A percentile compares a stretch with the other conserved stretches of the same genome.
Evolutionary conservation across 1,139 yeast species (phyloP).

Genomic region (Magnusiomyces suaveolens): DNA sequence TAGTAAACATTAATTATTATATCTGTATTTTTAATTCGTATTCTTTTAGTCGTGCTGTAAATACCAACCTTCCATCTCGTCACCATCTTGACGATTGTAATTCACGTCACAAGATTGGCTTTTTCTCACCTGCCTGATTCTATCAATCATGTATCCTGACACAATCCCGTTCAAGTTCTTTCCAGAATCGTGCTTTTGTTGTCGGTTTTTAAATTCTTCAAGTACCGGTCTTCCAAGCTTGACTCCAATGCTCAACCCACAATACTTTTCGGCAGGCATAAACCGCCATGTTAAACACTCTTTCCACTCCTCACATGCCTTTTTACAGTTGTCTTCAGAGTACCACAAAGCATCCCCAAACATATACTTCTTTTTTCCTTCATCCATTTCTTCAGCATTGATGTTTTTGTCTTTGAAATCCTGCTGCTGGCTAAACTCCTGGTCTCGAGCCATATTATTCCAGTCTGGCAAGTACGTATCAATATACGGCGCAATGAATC

Average conservation of each 20-base stretch:
- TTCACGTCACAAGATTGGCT: conserved; percentile 20
- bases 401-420: not conserved
- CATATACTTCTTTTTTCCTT: conserved; percentile 13
- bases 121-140: conserved; percentile 25
- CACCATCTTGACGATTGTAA: not conserved
- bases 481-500: conserved; percentile 29
- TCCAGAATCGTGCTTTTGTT: not conserved
- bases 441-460: conserved; percentile 24
- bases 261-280: conserved; percentile 16
- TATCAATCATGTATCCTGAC: conserved; percentile 28
- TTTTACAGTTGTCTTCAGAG: conserved; percentile 18
- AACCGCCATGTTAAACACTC: conserved; percentile 25
- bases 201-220: not conserved
- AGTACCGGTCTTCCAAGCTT: conserved; percentile 8
- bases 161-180: conserved; percentile 8
- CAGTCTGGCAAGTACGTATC: conserved; percentile 22
- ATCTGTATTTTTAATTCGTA: too few relatives aligned
- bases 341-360: conserved; percentile 21
- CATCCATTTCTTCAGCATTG: conserved; percentile 7
- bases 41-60: too few relatives aligned
- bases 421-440: not conserved
- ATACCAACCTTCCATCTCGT: not conserved
- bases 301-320: conserved; percentile 19
- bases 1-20: too few relatives aligned
- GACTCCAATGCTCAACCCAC: conserved; percentile 16